phyloP scores from a whole-genome alignment of 495 filamentous ascomycete species.

The Podospora tetraspora region DNA sequence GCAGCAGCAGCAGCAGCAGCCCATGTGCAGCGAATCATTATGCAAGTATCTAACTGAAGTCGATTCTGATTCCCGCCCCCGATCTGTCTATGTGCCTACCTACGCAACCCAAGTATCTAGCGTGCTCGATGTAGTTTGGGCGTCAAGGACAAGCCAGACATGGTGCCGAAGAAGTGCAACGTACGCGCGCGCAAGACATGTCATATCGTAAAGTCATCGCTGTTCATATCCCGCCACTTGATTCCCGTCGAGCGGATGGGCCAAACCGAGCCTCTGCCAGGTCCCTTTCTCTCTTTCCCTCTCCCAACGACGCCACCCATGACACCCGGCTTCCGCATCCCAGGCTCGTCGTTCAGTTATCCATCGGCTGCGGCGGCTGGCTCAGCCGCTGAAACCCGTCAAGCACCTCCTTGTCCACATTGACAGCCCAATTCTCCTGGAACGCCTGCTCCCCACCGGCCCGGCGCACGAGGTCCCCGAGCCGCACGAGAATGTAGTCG shows the following conservation, averaged over 20 bases:
- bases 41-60: not conserved
- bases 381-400: conserved; percentile 50
- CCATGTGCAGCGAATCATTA: not conserved
- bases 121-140: not conserved
- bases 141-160: not conserved
- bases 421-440: conserved; percentile 70
- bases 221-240: not conserved
- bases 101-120: not conserved
- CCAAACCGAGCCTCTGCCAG: not conserved
- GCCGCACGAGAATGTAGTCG: conserved; percentile 60
- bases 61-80: not conserved
- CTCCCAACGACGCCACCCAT: not conserved
- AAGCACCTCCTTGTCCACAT: conserved; percentile 80
- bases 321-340: not conserved
- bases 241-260: not conserved
- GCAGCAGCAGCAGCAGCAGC: not conserved
- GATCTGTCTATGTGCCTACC: not conserved
- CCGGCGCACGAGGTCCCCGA: conserved; percentile 59
- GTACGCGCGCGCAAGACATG: not conserved
- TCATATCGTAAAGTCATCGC: not conserved
- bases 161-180: not conserved
- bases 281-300: not conserved
- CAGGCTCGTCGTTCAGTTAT: not conserved
- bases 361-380: conserved; percentile 11
- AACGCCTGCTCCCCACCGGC: conserved; percentile 71